Evolutionary conservation across 2,329 filamentous ascomycete genomes (phyloP), one percentile per base, ranked within the genome.

Genomic region (Penicillium verrucosum): DNA sequence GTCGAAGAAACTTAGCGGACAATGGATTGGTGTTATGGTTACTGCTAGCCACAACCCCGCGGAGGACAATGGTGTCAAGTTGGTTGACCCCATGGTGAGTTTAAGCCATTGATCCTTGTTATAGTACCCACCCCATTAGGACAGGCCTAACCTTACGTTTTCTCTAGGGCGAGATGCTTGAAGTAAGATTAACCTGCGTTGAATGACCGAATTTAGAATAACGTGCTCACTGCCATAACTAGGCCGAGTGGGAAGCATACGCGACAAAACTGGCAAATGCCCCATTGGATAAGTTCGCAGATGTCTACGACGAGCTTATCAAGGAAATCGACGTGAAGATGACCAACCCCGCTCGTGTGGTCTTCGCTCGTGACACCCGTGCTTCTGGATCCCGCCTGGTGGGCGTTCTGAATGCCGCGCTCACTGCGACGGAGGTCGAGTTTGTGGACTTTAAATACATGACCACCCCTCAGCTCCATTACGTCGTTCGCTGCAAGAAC

Each of bases 391-490:
- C 90, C 65, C 87, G 85, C 56, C 86, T 99, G 27, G 89, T 92
- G 30, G 81, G 84, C 38, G 89, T 92, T 58, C 84, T 97, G 48
- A 83, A 87, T 57, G 89, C 90, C 69, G 90, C 90, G 18, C 81
- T 97, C 62, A 86, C 88, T 59, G 90, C 90, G 50, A 88, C 89
- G 45, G 83, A 84, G 54, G 85, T 88, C 53, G 85, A 90, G 59
- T 88, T 85, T 70, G 85, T 85, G 70, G 93, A 97, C 80, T 93
- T 87, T 79, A 94, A 93, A 76, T 87, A 92, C 72, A 81, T 97
- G 69, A 97, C 94, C 12, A 99, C 94, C 4, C 94, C 94, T n/a
- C 94, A 97, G 78, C 83, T 99, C 57, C 94, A 99, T 80, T 99
- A 99, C 77, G 82, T 97, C 62, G 93, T 93, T 32, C 90, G 94